Conservation (phyloP, 495 filamentous ascomycete species). For the Lentithecium fluviatile region DNA sequence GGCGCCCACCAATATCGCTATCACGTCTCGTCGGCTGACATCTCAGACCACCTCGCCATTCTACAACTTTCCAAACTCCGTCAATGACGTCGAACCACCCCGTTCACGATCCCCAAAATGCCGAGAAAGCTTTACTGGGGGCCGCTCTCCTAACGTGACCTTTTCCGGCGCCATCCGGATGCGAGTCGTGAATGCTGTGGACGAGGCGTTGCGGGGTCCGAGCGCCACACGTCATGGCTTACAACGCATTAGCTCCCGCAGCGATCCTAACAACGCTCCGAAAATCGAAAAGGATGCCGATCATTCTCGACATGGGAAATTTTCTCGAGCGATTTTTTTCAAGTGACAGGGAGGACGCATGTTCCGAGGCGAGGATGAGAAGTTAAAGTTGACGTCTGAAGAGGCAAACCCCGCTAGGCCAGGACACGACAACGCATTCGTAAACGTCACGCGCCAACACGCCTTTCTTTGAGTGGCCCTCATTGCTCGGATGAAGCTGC, state of each 20-base stretch:
- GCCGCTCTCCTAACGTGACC: background rate
- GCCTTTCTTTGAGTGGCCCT: too few species aligned
- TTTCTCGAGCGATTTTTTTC: background rate
- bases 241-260: constrained; percentile 2
- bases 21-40: too few species aligned
- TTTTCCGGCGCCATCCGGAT: background rate
- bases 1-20: too few species aligned
- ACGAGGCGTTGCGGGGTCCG: background rate
- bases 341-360: background rate
- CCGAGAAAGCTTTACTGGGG: background rate
- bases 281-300: background rate
- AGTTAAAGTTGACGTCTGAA: too few species aligned
- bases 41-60: background rate
- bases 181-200: background rate
- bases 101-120: background rate
- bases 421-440: too few species aligned
- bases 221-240: background rate
- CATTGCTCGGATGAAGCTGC: too few species aligned
- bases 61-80: background rate
- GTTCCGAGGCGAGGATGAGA: too few species aligned
- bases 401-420: too few species aligned
- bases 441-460: too few species aligned
- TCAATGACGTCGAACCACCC: background rate
- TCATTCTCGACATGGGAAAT: background rate
- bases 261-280: background rate